Base-by-base conservation (phyloP, 306 rosid genomes). In the Sesbania bispinosa region DNA sequence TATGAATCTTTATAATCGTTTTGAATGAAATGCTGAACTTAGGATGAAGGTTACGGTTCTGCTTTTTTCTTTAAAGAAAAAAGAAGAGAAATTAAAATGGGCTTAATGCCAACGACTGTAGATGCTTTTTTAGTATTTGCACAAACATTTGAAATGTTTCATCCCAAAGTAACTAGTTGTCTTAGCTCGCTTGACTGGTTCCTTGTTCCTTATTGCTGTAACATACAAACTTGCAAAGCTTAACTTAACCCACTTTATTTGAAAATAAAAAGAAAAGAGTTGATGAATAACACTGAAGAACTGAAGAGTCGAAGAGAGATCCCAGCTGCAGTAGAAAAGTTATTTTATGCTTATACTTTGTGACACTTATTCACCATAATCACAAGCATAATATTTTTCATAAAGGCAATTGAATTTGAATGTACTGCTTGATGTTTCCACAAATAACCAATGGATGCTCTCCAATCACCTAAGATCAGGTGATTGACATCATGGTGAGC, bases 401-500 rank as follows among this genome's bases (percentile, higher is more conserved):
- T 20, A 11, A 54, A 42, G 47, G 38, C 4, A 20, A 36, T 65
- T 54, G 20, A 53, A 42, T 42, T 65, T 54, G 20, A 53, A 42
- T 42, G 46, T 29, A 53, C 9, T 24, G 8, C 10, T 75, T 36
- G 54, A 42, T 53, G 27, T 75, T 53, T 53, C 50, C 53, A 75
- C 48, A 64, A 64, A 58, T 65, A 75, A 41, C 39, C 59, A 11
- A 18, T 18, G 21, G 73, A 27, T 38, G 10, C 32, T 74, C 45
- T 48, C 4, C 38, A 35, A 24, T 23, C 32, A 15, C 50, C 54
- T 15, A 21, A 6, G 20, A 33, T 13, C 62, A 10, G 18, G 70
- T 23, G 19, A 35, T 47, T 39, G 79, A 7, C 47, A 53, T 27
- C 46, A 24, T 74, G 60, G 19, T 29, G 41, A 42, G 13, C 50